Evolutionary conservation across 148 eudicot species (phyloP), one percentile per base, ranked within the genome.

Genomic region (Heliamphora exappendiculata): DNA sequence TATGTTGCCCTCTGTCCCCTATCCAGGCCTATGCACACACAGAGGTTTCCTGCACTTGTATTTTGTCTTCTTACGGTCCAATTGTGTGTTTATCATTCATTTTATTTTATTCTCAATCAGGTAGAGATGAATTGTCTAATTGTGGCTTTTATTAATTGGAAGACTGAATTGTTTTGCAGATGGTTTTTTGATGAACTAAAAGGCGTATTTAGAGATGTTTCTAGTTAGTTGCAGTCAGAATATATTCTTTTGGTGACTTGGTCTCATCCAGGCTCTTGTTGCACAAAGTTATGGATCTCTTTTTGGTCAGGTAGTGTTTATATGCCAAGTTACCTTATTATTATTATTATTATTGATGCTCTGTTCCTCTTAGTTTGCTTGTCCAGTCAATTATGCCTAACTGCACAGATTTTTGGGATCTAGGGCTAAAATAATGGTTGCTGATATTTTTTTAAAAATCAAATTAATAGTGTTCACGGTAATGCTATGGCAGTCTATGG

Each of bases 121-220:
- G 68, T 74, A 45, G 28, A 45, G 78, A 45, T 31, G 31, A 63
- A 57, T 41, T 57, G 17, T 45, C 20, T 19, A 36, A 62, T 63
- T 33, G 41, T 62, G 44, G 31, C 55, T 45, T 47, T 75, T 29
- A 39, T 50, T 29, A 29, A 78, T 82, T 65, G 68, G 49, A 37
- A 14, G 57, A 55, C 49, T 1, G 20, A 51, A 69, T 42, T 81
- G 41, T 76, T 79, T 78, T 84, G 88, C 89, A 93, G 97, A 67
- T 93, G 97, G 96, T 91, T 91, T 77, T 93, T 85, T 73, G 97
- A 93, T 74, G 92, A 89, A 79, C 67, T 87, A 44, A 93, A 84
- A 76, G 88, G 90, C 34, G 87, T 89, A 75, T 93, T 93, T 79
- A 89, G 93, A 78, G 96, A 90, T 73, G 88, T 78, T 79, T 86